phyloP scores from a whole-genome alignment of 1,284 basidiomycete genomes.

The Apiotrichum siamense region DNA sequence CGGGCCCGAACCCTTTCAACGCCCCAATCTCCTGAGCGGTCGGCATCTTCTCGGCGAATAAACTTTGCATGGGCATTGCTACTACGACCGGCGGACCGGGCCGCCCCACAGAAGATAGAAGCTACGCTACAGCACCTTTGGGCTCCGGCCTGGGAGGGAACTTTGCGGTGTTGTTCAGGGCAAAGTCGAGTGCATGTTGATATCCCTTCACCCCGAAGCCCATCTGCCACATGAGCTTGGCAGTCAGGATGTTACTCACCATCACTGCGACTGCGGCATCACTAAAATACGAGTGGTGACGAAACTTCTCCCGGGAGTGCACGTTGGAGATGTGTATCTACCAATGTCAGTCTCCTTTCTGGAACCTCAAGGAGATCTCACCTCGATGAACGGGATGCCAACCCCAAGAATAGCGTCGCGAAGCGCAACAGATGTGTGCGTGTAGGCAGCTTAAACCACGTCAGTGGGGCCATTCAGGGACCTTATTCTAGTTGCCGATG shows the following conservation, averaged over 20 bases:
- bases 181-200: conserved; percentile 18
- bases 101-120: background rate
- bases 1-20: too few species aligned
- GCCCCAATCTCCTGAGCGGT: too few species aligned
- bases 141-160: conserved; percentile 14
- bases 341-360: background rate
- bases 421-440: conserved; percentile 41
- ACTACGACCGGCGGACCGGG: too few species aligned
- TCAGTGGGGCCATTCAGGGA: too few species aligned
- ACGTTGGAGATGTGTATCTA: conserved; percentile 41
- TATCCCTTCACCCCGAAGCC: conserved; percentile 23
- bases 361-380: background rate
- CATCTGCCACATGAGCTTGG: conserved; percentile 10
- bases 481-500: background rate
- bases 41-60: too few species aligned
- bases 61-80: too few species aligned
- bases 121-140: background rate
- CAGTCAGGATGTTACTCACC: too few species aligned
- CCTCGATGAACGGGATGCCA: conserved; percentile 42
- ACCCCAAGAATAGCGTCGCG: conserved; percentile 38
- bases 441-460: conserved; percentile 16
- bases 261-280: conserved; percentile 33
- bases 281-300: conserved; percentile 42
- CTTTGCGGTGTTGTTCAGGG: conserved; percentile 18
- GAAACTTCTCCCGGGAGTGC: conserved; percentile 41